Base-by-base conservation (phyloP, 1,139 yeast genomes). In the Scheffersomyces illinoinensis region DNA sequence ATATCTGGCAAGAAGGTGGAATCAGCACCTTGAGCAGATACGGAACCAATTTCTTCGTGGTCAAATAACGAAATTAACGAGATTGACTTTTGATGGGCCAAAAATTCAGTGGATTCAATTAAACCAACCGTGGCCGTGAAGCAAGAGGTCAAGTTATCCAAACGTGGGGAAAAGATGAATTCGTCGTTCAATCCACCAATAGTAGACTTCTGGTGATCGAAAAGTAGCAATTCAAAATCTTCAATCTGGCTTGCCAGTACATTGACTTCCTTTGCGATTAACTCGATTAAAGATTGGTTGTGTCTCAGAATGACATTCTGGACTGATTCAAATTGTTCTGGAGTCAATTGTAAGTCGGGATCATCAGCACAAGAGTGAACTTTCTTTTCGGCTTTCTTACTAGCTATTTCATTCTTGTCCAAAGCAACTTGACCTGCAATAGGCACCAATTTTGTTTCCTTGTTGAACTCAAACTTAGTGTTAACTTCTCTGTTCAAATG, bases 11-110 rank as follows among this genome's bases (percentile, higher is more conserved):
- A 78, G 70, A 95, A 90, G 57, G 93, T 89, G 2, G 98, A 93
- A 69, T 91, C 95, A 1, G 99, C 99, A 62, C 99, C 99, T 73
- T 95, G 98, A 12, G 97, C 97, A 47, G 97, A 90, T 12, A 86
- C 81, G 4, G 97, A 92, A 0, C 99, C 99, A 66, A 95, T 85
- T 75, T 93, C 99, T 75, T 95, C 99, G 73, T 95, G 98, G 73
- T 93, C 98, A 73, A 93, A 93, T 62, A 93, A 80, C 0, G 97
- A 88, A 56, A 92, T 82, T 71, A 93, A 71, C 67, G 89, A 87
- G 53, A 92, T 86, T 50, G 91, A 89, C 8, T 74, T 66, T 59
- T 85, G 91, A 0, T 71, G 61, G 0, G 68, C 71, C 48, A 89
- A 71, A 2, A 68, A 61, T 48, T 76, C 76, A 5, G 77, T 59